A percentile compares a stretch with the other conserved stretches of the same genome.
Evolutionary conservation across 495 filamentous ascomycete genomes (phyloP).

Genomic region (Cenococcum geophilum): DNA sequence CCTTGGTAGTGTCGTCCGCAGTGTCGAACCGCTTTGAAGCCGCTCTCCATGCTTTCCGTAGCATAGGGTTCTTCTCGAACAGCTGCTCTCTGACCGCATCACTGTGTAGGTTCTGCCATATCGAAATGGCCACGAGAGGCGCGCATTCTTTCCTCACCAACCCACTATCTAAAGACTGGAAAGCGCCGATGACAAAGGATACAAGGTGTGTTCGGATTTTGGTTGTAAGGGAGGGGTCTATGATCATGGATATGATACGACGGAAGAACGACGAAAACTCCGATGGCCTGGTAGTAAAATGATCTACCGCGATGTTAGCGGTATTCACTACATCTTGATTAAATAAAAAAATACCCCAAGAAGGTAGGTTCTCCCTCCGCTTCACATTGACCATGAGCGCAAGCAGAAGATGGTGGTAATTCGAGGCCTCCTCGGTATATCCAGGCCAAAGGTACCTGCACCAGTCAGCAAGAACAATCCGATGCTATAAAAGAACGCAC

Average conservation of each 20-base stretch:
- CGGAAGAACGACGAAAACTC: constrained; percentile 90
- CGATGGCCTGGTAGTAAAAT: constrained; percentile 68
- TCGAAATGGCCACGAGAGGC: constrained; percentile 85
- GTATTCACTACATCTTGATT: not conserved
- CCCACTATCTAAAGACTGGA: constrained; percentile 86
- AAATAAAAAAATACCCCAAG: constrained; percentile 57
- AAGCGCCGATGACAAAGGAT: constrained; percentile 81
- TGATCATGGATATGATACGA: constrained; percentile 79
- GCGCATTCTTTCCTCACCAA: constrained; percentile 94
- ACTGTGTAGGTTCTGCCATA: constrained; percentile 87
- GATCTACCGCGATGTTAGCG: constrained; percentile 43
- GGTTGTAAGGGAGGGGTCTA: constrained; percentile 68
- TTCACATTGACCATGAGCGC: constrained; percentile 82
- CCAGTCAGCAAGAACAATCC: constrained; percentile 23
- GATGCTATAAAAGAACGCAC: constrained; percentile 40
- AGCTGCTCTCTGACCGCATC: constrained; percentile 59
- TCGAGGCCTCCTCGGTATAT: constrained; percentile 81
- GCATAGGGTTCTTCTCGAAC: constrained; percentile 60
- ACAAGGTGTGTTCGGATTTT: constrained; percentile 71
- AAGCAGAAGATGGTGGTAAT: constrained; percentile 83
- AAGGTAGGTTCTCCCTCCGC: constrained; percentile 74
- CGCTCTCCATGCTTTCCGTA: constrained; percentile 88
- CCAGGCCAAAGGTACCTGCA: constrained; percentile 86
- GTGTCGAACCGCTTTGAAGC: constrained; percentile 79
- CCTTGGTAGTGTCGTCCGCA: constrained; percentile 71